Evolutionary conservation across 2,329 filamentous ascomycete species (phyloP).

Genomic region (Macroventuria anomochaeta): DNA sequence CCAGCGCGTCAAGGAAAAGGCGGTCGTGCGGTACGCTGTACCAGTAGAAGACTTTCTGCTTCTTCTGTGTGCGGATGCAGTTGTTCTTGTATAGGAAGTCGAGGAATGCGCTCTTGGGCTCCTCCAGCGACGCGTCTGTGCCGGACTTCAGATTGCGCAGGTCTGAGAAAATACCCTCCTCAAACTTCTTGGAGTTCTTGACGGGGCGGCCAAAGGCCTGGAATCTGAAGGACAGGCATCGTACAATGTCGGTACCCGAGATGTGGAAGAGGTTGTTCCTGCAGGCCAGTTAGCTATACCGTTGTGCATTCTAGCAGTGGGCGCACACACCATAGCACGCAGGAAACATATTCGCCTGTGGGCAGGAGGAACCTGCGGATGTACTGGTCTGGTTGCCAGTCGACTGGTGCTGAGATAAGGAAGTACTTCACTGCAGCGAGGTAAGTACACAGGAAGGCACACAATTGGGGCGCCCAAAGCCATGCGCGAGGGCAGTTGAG

Average conservation of each 20-base stretch:
- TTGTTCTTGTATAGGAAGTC: slow-evolving; percentile 99
- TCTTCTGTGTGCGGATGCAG: slow-evolving; percentile 99
- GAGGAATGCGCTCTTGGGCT: slow-evolving; percentile 97
- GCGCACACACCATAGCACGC: slow-evolving; percentile 78
- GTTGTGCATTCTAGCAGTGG: background rate
- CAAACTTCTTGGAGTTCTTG: slow-evolving; percentile 99
- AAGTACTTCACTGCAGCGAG: slow-evolving; percentile 88
- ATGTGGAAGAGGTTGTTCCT: slow-evolving; percentile 99
- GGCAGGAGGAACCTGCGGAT: slow-evolving; percentile 94
- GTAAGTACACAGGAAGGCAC: slow-evolving; percentile 37
- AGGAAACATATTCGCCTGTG: slow-evolving; percentile 98
- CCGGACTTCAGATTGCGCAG: slow-evolving; percentile 97
- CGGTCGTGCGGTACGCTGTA: slow-evolving; percentile 98
- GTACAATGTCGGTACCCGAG: slow-evolving; percentile 96
- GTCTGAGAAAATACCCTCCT: slow-evolving; percentile 99
- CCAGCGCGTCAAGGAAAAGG: slow-evolving; percentile 94
- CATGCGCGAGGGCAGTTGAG: slow-evolving; percentile 22
- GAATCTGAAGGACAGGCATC: slow-evolving; percentile 97
- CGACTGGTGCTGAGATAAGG: slow-evolving; percentile 96
- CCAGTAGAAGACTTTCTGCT: slow-evolving; percentile 99
- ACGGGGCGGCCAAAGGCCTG: slow-evolving; percentile 98
- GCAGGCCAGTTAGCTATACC: slow-evolving; percentile 36
- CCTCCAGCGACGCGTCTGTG: slow-evolving; percentile 96
- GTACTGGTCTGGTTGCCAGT: slow-evolving; percentile 96
- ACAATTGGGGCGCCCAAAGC: slow-evolving; percentile 10